Conservation (phyloP, 495 filamentous ascomycete genomes). For the Tuber indicum region DNA sequence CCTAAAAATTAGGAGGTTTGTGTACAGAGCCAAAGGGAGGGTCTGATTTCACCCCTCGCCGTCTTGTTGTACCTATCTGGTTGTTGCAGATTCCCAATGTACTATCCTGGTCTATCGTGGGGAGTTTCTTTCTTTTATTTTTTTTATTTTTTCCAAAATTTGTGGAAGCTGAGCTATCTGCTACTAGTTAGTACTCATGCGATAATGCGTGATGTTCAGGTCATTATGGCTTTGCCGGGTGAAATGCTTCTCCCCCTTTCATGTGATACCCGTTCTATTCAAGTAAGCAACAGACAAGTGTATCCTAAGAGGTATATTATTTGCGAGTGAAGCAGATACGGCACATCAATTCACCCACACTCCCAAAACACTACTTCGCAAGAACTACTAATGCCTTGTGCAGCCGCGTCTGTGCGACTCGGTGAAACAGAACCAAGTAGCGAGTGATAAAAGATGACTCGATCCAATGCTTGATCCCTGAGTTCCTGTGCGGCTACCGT, state of each 20-base stretch:
- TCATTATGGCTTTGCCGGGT: not conserved
- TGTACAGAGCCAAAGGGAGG: constrained; percentile 60
- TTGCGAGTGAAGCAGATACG: not conserved
- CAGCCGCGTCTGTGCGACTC: not conserved
- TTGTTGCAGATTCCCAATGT: not conserved
- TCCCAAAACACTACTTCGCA: not conserved
- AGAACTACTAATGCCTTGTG: not conserved
- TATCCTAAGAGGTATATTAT: not conserved
- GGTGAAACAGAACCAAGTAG: not conserved
- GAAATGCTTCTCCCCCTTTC: not conserved
- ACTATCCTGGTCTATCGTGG: not conserved
- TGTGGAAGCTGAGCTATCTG: not conserved
- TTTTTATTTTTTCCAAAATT: not conserved
- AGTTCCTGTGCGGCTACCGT: not conserved
- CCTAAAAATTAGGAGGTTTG: constrained; percentile 74
- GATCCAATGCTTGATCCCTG: not conserved
- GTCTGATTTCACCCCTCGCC: constrained; percentile 5
- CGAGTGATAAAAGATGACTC: not conserved
- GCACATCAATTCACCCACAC: not conserved
- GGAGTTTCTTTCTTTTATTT: not conserved
- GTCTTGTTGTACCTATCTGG: not conserved
- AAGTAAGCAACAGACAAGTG: not conserved
- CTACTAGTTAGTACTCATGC: not conserved
- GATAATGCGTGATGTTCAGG: not conserved
- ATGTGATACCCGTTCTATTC: not conserved